phyloP scores from a whole-genome alignment of 441 rosid species.

The Croton setiger region DNA sequence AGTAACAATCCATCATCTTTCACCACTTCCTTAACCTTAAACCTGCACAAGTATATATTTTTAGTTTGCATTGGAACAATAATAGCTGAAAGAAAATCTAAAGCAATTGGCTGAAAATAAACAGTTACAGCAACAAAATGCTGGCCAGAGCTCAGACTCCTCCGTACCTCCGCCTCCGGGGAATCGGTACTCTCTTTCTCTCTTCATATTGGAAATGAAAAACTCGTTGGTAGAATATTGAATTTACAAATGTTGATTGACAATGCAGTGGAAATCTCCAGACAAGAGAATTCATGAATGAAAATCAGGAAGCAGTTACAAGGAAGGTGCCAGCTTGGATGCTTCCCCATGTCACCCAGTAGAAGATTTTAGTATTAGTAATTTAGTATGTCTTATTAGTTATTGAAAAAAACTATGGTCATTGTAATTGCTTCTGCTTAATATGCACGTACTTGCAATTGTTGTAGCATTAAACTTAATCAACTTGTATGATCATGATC shows the following conservation, averaged over 20 bases:
- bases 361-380: conserved; percentile 3
- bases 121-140: conserved; percentile 31
- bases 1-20: not conserved
- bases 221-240: too few species aligned
- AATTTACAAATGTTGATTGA: not conserved
- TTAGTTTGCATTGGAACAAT: not conserved
- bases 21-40: not conserved
- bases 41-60: not conserved
- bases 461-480: not conserved
- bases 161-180: conserved; percentile 28
- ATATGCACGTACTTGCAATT: not conserved
- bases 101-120: conserved; percentile 21
- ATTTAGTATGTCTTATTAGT: too few species aligned
- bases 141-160: conserved; percentile 22
- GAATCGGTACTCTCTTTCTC: conserved; percentile 33
- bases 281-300: conserved; percentile 15
- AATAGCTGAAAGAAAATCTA: conserved; percentile 42
- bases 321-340: conserved; percentile 45
- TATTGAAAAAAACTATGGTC: not conserved
- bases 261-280: conserved; percentile 30
- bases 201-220: not conserved
- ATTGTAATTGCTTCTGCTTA: not conserved
- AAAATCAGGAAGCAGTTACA: conserved; percentile 25
- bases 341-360: conserved; percentile 31
- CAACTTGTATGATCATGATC: not conserved